A percentile compares a stretch with the other conserved stretches of the same genome.
These are phyloP conservation scores for Pyrus bretschneideri DNA, from an alignment of 306 rosid genomes.

Conservation along the genomic window DNA sequence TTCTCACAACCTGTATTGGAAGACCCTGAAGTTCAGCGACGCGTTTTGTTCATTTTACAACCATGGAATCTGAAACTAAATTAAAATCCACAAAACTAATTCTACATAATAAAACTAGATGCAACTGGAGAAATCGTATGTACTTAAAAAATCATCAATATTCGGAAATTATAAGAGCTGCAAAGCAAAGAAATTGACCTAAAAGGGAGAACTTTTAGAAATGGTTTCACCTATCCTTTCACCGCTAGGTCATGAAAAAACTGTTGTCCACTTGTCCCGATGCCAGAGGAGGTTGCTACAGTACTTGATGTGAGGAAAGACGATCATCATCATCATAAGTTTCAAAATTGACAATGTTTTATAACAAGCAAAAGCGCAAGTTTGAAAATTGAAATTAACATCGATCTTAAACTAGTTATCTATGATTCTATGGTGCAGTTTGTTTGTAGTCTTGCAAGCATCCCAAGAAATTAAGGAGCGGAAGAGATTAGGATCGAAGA, in stretches of 20 bases:
- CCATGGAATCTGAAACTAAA: background rate
- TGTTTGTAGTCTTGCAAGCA: too few relatives aligned
- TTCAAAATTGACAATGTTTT: too few relatives aligned
- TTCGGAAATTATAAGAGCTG: background rate
- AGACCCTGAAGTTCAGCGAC: background rate
- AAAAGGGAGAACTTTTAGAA: background rate
- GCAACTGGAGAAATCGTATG: background rate
- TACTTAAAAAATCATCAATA: background rate
- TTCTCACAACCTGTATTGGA: background rate
- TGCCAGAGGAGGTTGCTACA: slow-evolving; percentile 25
- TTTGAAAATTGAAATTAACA: too few relatives aligned
- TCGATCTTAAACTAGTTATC: too few relatives aligned
- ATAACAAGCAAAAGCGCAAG: too few relatives aligned
- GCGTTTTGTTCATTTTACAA: background rate
- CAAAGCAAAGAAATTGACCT: background rate
- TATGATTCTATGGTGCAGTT: too few relatives aligned
- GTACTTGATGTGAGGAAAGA: slow-evolving; percentile 30
- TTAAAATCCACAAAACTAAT: background rate
- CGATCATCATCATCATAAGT: slow-evolving; percentile 38
- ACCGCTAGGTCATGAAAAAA: slow-evolving; percentile 35
- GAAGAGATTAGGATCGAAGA: too few relatives aligned
- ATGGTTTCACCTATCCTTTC: slow-evolving; percentile 23
- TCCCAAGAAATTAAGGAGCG: too few relatives aligned
- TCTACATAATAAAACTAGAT: background rate
- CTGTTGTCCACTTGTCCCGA: slow-evolving; percentile 19